A percentile compares a stretch with the other conserved stretches of the same genome.
Evolutionary conservation across 2,329 filamentous ascomycete species (phyloP).

Genomic region (Venturia effusa): DNA sequence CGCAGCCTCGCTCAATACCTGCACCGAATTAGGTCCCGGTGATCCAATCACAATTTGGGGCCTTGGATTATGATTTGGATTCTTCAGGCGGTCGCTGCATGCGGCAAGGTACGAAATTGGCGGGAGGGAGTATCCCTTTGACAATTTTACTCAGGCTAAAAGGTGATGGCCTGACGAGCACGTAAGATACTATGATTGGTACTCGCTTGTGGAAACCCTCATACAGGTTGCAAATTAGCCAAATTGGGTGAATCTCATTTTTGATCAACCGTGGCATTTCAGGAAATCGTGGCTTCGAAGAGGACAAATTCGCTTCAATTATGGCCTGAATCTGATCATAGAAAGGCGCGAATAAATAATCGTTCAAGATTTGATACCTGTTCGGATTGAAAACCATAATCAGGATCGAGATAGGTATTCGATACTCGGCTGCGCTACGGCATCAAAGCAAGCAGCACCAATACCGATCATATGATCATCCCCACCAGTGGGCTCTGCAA

Average conservation of each 20-base stretch:
- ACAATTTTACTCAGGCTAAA: neutral
- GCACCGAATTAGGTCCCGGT: neutral
- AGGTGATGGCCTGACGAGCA: neutral
- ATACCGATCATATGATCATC: neutral
- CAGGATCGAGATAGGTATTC: neutral
- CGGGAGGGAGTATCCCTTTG: neutral
- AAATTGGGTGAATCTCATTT: neutral
- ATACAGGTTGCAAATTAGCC: too few relatives aligned
- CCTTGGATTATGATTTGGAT: too few relatives aligned
- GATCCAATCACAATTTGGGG: neutral
- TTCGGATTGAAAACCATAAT: neutral
- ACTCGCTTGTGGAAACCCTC: neutral
- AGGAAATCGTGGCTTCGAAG: neutral
- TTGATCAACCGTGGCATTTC: too few relatives aligned
- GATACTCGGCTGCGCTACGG: neutral
- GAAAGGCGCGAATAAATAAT: neutral
- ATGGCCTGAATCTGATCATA: neutral
- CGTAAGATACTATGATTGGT: neutral
- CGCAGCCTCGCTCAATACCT: neutral
- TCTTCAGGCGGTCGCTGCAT: neutral
- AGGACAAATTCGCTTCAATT: neutral
- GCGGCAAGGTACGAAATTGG: neutral
- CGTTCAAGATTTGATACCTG: neutral
- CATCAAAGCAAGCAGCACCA: neutral
- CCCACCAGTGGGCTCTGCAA: neutral